A percentile compares a stretch with the other conserved stretches of the same genome.
These are phyloP conservation scores for Heritiera fomes DNA, from an alignment of 345 rosid species.

Conservation along the genomic window DNA sequence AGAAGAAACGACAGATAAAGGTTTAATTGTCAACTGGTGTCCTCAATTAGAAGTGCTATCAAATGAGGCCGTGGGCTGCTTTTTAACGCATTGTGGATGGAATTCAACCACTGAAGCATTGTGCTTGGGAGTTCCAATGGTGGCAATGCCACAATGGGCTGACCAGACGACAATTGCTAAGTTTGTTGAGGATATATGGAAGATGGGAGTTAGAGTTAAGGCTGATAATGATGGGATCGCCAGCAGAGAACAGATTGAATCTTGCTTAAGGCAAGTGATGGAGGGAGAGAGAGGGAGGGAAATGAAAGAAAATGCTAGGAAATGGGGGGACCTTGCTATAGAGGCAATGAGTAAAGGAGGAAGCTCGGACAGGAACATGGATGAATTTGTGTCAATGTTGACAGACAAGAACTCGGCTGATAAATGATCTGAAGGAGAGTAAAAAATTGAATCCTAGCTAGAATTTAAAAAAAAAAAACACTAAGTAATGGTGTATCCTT, in stretches of 20 bases:
- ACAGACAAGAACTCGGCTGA: no score
- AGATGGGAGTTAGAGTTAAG: slow-evolving; percentile 46
- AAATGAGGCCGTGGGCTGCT: slow-evolving; percentile 49
- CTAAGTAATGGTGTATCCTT: no score
- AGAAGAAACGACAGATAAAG: slow-evolving; percentile 34
- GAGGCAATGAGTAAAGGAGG: no score
- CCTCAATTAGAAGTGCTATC: slow-evolving; percentile 53
- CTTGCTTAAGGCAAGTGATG: slow-evolving; percentile 36
- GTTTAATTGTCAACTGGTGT: slow-evolving; percentile 52
- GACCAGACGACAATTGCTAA: slow-evolving; percentile 41
- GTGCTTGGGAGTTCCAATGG: slow-evolving; percentile 55
- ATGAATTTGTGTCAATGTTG: no score
- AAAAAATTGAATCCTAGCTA: no score
- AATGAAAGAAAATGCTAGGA: neutral
- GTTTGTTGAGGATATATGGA: slow-evolving; percentile 36
- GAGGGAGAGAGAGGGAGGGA: slow-evolving; percentile 30
- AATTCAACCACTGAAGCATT: slow-evolving; percentile 58
- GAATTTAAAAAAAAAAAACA: no score
- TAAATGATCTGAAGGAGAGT: no score
- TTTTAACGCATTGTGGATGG: slow-evolving; percentile 61
- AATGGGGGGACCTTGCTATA: no score
- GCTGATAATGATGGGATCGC: slow-evolving; percentile 14
- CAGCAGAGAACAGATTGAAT: slow-evolving; percentile 24
- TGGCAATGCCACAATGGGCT: slow-evolving; percentile 36
- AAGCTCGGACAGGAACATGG: no score